phyloP scores from a whole-genome alignment of 495 filamentous ascomycete species.

The Bathelium albidoporum region DNA sequence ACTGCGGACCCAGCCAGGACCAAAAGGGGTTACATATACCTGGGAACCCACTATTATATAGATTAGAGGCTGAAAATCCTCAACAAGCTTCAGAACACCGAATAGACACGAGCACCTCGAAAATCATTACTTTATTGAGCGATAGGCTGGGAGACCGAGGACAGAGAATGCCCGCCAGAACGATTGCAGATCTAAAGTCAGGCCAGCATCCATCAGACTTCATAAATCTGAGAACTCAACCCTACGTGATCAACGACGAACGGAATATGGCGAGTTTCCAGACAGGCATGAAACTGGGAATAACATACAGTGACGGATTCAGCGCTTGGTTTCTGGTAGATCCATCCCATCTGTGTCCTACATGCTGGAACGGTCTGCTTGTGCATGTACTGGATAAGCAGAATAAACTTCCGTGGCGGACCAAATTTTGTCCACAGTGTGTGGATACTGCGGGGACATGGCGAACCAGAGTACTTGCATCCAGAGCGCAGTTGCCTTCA shows the following conservation, averaged over 20 bases:
- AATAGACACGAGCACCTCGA: too few species aligned
- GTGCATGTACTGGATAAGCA: background rate
- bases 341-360: background rate
- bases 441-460: too few species aligned
- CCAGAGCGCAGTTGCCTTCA: too few species aligned
- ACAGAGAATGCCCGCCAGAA: too few species aligned
- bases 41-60: too few species aligned
- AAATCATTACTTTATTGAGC: too few species aligned
- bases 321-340: background rate
- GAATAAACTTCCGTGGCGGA: background rate
- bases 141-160: background rate
- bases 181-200: too few species aligned
- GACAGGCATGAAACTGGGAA: background rate
- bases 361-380: background rate
- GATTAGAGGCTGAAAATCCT: too few species aligned
- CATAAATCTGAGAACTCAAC: background rate
- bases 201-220: background rate
- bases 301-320: background rate
- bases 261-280: background rate
- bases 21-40: too few species aligned
- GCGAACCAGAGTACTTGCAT: too few species aligned
- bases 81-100: too few species aligned
- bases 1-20: too few species aligned
- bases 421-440: background rate
- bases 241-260: background rate